Evolutionary conservation across 2,329 filamentous ascomycete genomes (phyloP).

Genomic region (Canariomyces notabilis): DNA sequence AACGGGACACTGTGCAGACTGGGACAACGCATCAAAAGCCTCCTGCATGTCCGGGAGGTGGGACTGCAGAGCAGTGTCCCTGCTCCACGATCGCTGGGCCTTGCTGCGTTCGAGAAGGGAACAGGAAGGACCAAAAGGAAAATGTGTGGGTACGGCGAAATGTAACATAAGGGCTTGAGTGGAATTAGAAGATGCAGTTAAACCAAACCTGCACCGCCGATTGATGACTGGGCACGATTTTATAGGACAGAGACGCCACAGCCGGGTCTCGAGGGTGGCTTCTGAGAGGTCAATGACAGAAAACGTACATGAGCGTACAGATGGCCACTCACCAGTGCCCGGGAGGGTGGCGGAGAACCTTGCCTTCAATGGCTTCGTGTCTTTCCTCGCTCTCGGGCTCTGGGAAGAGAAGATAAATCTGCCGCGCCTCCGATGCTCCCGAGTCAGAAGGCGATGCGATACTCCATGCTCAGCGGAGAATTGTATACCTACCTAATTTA

Average conservation of each 20-base stretch:
- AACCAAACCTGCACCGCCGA: constrained; percentile 25
- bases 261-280: constrained; percentile 19
- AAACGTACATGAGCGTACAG: constrained; percentile 23
- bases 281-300: constrained; percentile 24
- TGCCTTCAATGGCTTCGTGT: neutral
- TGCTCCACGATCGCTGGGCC: constrained; percentile 10
- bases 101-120: constrained; percentile 22
- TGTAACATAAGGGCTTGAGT: constrained; percentile 25
- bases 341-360: constrained; percentile 10
- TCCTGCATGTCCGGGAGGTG: constrained; percentile 18
- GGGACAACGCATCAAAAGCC: constrained; percentile 26
- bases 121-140: constrained; percentile 4
- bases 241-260: constrained; percentile 32
- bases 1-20: constrained; percentile 19
- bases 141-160: constrained; percentile 22
- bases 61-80: constrained; percentile 12
- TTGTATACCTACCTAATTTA: neutral
- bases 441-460: neutral
- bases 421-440: constrained; percentile 1
- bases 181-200: constrained; percentile 26
- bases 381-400: neutral
- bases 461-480: neutral
- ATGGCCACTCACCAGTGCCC: constrained; percentile 11
- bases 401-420: neutral
- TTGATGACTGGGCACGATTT: constrained; percentile 42